A percentile compares a stretch with the other conserved stretches of the same genome.
These are phyloP conservation scores for Stenocarpella maydis DNA, from an alignment of 2,329 filamentous ascomycete genomes.

Conservation along the genomic window DNA sequence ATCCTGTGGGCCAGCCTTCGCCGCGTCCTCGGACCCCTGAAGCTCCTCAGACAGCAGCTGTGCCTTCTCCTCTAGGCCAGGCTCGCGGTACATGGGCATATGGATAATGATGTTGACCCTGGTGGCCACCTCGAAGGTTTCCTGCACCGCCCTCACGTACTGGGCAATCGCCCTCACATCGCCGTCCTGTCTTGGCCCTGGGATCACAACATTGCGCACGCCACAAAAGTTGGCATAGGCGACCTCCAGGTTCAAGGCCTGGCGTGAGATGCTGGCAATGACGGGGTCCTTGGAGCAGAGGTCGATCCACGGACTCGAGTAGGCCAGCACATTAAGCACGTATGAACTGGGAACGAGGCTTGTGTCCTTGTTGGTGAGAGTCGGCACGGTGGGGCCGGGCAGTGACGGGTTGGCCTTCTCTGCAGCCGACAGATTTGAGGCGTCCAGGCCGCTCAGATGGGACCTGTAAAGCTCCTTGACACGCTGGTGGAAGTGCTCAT, in stretches of 20 bases:
- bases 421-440: slow-evolving; percentile 44
- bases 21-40: slow-evolving; percentile 45
- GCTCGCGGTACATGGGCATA: slow-evolving; percentile 82
- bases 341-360: slow-evolving; percentile 72
- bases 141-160: slow-evolving; percentile 85
- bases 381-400: slow-evolving; percentile 66
- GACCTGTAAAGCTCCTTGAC: slow-evolving; percentile 69
- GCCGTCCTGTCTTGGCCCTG: slow-evolving; percentile 71
- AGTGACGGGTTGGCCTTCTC: slow-evolving; percentile 55
- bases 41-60: slow-evolving; percentile 59
- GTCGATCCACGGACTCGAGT: slow-evolving; percentile 93
- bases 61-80: slow-evolving; percentile 61
- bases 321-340: slow-evolving; percentile 78
- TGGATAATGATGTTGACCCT: slow-evolving; percentile 84
- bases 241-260: slow-evolving; percentile 89
- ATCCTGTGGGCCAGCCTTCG: slow-evolving; percentile 31
- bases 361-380: slow-evolving; percentile 83
- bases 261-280: slow-evolving; percentile 85
- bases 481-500: slow-evolving; percentile 73
- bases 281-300: slow-evolving; percentile 83
- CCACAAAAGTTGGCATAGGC: slow-evolving; percentile 97
- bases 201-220: slow-evolving; percentile 81
- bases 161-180: slow-evolving; percentile 67
- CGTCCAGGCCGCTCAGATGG: slow-evolving; percentile 57
- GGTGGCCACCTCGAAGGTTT: slow-evolving; percentile 76